Conservation (phyloP, 352 stramenopile genomes). For the Thraustochytrium sp. region DNA sequence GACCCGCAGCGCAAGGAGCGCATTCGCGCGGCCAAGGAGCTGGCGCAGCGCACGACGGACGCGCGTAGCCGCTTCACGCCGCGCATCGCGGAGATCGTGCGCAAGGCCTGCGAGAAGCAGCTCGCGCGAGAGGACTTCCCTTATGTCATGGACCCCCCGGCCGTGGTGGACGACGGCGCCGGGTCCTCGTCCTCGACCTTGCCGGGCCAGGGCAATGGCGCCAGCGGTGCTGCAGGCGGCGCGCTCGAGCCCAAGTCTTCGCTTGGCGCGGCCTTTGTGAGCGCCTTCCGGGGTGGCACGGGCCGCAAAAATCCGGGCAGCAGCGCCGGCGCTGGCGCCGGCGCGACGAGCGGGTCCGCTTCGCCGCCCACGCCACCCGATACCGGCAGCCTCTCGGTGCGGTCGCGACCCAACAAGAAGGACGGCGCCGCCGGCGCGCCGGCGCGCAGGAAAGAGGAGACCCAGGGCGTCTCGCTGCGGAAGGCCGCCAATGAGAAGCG, state of each 20-base stretch:
- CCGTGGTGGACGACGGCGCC: constrained; percentile 48
- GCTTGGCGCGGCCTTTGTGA: constrained; percentile 62
- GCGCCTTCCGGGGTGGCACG: neutral
- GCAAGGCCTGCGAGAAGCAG: constrained; percentile 61
- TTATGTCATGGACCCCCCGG: constrained; percentile 69
- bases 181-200: constrained; percentile 53
- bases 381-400: neutral
- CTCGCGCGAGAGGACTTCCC: constrained; percentile 66
- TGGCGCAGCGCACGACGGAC: constrained; percentile 61
- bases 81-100: constrained; percentile 62
- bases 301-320: neutral
- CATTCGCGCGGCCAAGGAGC: neutral
- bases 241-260: constrained; percentile 55
- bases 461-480: constrained; percentile 34
- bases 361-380: neutral
- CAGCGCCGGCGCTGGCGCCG: neutral
- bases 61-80: constrained; percentile 70
- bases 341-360: neutral
- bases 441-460: neutral
- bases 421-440: constrained; percentile 41
- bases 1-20: constrained; percentile 58
- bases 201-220: too few species aligned
- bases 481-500: constrained; percentile 57
- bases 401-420: constrained; percentile 51
- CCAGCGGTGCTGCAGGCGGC: too few species aligned